Conservation (phyloP, 2,329 filamentous ascomycete species). For the Diplodia scrobiculata region DNA sequence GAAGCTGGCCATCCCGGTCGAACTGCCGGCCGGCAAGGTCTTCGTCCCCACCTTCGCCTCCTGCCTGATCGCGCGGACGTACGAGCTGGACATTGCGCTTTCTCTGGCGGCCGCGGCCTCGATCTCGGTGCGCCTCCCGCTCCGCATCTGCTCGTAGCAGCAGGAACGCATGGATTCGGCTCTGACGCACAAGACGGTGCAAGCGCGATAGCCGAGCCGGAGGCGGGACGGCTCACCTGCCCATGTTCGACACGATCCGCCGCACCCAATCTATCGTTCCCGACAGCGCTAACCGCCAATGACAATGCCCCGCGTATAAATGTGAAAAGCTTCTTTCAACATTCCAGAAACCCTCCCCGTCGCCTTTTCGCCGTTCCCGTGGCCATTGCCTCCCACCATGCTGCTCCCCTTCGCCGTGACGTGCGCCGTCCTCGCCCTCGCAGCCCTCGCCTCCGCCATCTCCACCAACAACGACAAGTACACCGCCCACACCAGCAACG, state of each 20-base stretch:
- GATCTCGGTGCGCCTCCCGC: not conserved
- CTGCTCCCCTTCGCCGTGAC: not conserved
- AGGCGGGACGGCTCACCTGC: slow-evolving; percentile 1
- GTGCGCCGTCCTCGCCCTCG: not conserved
- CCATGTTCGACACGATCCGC: not conserved
- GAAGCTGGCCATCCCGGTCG: not conserved
- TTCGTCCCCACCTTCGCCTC: slow-evolving; percentile 4
- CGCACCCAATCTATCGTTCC: not conserved
- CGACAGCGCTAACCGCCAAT: not conserved
- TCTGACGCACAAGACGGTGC: not conserved
- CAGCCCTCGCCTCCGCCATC: not conserved
- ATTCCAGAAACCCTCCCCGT: no score
- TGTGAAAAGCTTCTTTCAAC: not conserved
- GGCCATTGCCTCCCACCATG: not conserved
- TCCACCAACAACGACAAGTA: not conserved
- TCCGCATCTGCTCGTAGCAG: not conserved
- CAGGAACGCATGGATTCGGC: not conserved
- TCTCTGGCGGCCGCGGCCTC: not conserved
- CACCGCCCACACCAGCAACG: slow-evolving; percentile 32
- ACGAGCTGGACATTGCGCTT: not conserved
- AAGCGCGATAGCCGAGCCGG: not conserved
- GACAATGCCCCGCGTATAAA: not conserved
- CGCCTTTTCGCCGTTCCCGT: not conserved
- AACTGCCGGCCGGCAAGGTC: not conserved
- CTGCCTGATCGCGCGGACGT: not conserved